These are phyloP conservation scores for Salix dunnii DNA, from an alignment of 345 rosid species.

Conservation along the genomic window DNA sequence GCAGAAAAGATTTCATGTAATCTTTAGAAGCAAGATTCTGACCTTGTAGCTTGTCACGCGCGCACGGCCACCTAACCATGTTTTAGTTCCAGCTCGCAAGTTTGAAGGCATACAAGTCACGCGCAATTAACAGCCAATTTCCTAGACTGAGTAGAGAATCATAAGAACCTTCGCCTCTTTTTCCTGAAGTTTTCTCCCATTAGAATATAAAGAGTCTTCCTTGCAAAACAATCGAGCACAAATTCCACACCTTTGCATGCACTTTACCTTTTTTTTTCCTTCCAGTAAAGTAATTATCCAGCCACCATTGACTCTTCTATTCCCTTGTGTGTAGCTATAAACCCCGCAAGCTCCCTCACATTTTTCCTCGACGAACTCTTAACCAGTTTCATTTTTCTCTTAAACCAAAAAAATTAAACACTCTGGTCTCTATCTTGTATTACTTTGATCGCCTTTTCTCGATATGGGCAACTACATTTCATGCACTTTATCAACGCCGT, in stretches of 20 bases:
- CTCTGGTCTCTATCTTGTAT: neutral
- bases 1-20: neutral
- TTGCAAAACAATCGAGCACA: neutral
- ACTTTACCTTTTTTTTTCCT: neutral
- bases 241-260: neutral
- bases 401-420: neutral
- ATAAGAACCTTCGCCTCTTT: neutral
- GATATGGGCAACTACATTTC: slow-evolving; percentile 76
- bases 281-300: neutral
- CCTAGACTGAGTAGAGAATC: neutral
- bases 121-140: slow-evolving; percentile 3
- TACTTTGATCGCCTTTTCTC: neutral
- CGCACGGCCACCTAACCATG: neutral
- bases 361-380: neutral
- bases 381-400: neutral
- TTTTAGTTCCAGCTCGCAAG: neutral
- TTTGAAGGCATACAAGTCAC: neutral
- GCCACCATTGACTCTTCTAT: neutral
- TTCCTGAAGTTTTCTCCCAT: neutral
- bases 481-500: slow-evolving; percentile 44
- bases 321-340: neutral
- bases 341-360: neutral
- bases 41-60: neutral
- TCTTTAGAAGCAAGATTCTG: neutral
- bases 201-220: neutral